phyloP scores from a whole-genome alignment of 768 basidiomycete genomes.

The Lactifluus piperatus region DNA sequence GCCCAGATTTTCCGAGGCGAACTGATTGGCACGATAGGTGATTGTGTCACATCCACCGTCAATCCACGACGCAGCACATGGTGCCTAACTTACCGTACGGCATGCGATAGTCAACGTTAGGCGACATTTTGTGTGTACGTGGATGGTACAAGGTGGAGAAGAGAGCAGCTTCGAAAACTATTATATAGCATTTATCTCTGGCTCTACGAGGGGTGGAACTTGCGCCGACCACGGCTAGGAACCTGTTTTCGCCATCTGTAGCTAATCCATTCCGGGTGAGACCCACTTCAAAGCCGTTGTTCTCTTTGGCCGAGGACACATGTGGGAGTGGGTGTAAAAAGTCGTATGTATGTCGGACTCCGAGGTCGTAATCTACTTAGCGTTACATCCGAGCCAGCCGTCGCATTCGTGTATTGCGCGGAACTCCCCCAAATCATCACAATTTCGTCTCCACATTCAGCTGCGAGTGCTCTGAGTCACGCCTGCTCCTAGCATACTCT shows the following conservation, averaged over 20 bases:
- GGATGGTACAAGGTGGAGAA: not conserved
- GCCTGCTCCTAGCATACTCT: conserved; percentile 7
- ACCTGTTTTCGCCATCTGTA: not conserved
- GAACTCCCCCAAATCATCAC: not conserved
- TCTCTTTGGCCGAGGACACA: not conserved
- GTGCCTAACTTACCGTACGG: conserved; percentile 3
- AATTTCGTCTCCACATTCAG: not conserved
- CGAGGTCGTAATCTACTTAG: not conserved
- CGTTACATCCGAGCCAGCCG: too few relatives aligned
- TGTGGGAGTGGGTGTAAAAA: not conserved
- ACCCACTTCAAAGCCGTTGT: not conserved
- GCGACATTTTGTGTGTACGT: not conserved
- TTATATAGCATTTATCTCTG: not conserved
- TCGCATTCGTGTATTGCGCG: too few relatives aligned
- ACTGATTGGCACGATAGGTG: conserved; percentile 10
- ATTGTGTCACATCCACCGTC: not conserved
- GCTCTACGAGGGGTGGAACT: not conserved
- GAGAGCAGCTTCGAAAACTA: not conserved
- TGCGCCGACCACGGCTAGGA: too few relatives aligned
- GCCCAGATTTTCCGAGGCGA: conserved; percentile 25
- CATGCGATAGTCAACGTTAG: conserved; percentile 4
- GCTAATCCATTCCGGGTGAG: not conserved
- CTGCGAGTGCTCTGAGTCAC: too few relatives aligned
- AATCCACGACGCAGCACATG: too few relatives aligned
- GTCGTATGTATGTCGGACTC: not conserved